A percentile compares a stretch with the other conserved stretches of the same genome.
These are phyloP conservation scores for Saxophila tyrrhenica DNA, from an alignment of 495 filamentous ascomycete species.

Conservation along the genomic window DNA sequence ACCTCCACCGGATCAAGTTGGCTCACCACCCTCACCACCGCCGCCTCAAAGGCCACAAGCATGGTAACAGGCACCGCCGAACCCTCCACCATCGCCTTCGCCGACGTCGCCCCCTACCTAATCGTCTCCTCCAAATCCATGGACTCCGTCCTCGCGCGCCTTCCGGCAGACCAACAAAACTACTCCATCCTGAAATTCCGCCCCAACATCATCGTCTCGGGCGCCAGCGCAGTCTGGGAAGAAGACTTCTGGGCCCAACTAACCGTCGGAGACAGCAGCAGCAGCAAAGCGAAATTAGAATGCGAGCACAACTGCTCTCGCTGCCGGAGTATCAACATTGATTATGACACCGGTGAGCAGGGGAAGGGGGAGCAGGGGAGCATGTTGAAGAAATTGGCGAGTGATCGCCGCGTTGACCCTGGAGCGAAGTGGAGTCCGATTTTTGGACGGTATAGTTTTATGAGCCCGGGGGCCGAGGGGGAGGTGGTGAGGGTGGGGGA, in stretches of 20 bases:
- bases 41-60: slow-evolving; percentile 30
- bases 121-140: slow-evolving; percentile 62
- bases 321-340: slow-evolving; percentile 70
- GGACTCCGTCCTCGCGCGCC: slow-evolving; percentile 47
- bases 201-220: slow-evolving; percentile 69
- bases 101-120: slow-evolving; percentile 68
- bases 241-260: slow-evolving; percentile 82
- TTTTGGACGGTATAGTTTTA: slow-evolving; percentile 74
- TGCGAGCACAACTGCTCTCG: slow-evolving; percentile 73
- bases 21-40: slow-evolving; percentile 36
- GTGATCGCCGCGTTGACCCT: slow-evolving; percentile 63
- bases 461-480: slow-evolving; percentile 25
- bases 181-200: slow-evolving; percentile 74
- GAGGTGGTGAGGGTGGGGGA: slow-evolving; percentile 53
- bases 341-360: slow-evolving; percentile 62
- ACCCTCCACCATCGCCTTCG: slow-evolving; percentile 51
- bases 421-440: slow-evolving; percentile 67
- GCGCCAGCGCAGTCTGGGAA: slow-evolving; percentile 50
- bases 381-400: slow-evolving; percentile 66
- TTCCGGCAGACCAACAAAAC: slow-evolving; percentile 38
- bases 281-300: slow-evolving; percentile 36
- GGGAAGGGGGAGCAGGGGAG: slow-evolving; percentile 51
- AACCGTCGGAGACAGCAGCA: slow-evolving; percentile 29
- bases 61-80: slow-evolving; percentile 15
- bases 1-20: slow-evolving; percentile 23